phyloP scores from a whole-genome alignment of 306 rosid species.

The Fragaria ananassa region DNA sequence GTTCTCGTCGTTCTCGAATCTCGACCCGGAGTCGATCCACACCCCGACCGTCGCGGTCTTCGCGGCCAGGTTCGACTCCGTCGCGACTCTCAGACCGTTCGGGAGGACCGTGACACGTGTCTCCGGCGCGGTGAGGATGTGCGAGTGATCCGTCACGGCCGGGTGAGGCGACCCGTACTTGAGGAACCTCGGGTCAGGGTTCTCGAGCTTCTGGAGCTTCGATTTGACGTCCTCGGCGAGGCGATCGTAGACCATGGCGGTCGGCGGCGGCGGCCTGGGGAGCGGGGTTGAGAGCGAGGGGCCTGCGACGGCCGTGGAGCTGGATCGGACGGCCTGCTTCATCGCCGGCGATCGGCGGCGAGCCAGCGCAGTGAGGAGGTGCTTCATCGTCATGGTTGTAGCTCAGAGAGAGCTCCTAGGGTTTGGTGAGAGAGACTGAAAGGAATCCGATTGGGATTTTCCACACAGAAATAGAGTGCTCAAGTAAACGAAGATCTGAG shows the following conservation, averaged over 20 bases:
- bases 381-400: conserved; percentile 65
- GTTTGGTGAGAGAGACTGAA: conserved; percentile 25
- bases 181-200: conserved; percentile 87
- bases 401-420: conserved; percentile 35
- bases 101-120: conserved; percentile 79
- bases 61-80: conserved; percentile 64
- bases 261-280: conserved; percentile 61
- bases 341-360: conserved; percentile 45
- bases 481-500: not conserved
- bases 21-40: conserved; percentile 93
- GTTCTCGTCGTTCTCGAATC: conserved; percentile 88
- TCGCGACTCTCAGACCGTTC: conserved; percentile 85
- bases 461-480: not conserved
- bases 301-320: conserved; percentile 44
- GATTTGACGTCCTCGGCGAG: conserved; percentile 69
- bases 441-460: not conserved
- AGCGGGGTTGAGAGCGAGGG: conserved; percentile 27
- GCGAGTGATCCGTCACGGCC: conserved; percentile 50
- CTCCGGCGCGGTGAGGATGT: conserved; percentile 78
- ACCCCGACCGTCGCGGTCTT: conserved; percentile 85
- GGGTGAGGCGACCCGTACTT: conserved; percentile 86
- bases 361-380: conserved; percentile 58
- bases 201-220: conserved; percentile 64
- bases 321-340: conserved; percentile 36
- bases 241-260: conserved; percentile 88